Evolutionary conservation across 805 yeast species (phyloP).

Genomic region (Hanseniaspora hatyaiensis): DNA sequence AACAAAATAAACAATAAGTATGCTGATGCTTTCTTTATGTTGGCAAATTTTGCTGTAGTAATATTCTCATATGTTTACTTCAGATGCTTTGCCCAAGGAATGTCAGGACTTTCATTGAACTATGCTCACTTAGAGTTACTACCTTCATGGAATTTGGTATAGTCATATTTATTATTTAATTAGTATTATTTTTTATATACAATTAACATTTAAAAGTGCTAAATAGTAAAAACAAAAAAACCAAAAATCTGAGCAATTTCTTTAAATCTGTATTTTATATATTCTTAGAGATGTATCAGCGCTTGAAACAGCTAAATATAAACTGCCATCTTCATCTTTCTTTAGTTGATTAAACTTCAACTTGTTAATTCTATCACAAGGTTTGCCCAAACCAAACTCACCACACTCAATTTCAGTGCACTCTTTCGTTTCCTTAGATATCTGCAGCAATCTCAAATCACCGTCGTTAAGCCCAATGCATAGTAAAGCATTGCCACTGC

Average conservation of each 20-base stretch:
- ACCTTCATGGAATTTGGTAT: slow-evolving; percentile 42
- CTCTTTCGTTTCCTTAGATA: slow-evolving; percentile 24
- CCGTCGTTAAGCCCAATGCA: slow-evolving; percentile 70
- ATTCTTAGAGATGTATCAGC: slow-evolving; percentile 48
- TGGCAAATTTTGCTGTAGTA: slow-evolving; percentile 31
- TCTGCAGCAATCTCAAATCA: slow-evolving; percentile 36
- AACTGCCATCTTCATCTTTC: slow-evolving; percentile 21
- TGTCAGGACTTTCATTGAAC: slow-evolving; percentile 45
- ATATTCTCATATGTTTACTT: slow-evolving; percentile 45
- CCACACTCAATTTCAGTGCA: slow-evolving; percentile 30
- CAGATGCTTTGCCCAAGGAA: slow-evolving; percentile 68
- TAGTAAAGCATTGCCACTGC: slow-evolving; percentile 28
- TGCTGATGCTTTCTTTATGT: slow-evolving; percentile 15
- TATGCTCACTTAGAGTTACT: slow-evolving; percentile 45
- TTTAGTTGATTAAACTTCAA: slow-evolving; percentile 42
- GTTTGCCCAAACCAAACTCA: slow-evolving; percentile 33
- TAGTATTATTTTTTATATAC: no score
- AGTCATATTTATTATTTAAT: no score
- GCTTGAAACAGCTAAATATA: slow-evolving; percentile 49
- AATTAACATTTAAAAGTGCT: no score
- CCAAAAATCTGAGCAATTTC: background rate
- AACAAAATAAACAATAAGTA: background rate
- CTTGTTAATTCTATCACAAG: slow-evolving; percentile 52
- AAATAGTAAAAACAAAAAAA: background rate
- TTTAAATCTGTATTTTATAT: slow-evolving; percentile 19